Conservation (phyloP, 805 yeast species). For the Clavispora santaluciae region DNA sequence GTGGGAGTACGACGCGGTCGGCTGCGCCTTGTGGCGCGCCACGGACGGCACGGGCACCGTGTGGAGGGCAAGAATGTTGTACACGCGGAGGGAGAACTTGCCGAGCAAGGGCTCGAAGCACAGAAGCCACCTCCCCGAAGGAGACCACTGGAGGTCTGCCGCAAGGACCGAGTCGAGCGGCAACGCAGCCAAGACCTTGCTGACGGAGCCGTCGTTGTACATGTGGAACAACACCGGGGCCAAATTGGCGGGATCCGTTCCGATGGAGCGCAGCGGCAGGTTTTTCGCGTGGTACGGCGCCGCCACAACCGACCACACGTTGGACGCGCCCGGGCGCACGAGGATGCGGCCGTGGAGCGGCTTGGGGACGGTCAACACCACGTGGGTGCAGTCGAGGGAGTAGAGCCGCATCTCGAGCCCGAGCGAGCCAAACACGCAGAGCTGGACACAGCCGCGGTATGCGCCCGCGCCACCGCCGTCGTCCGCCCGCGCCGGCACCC, state of each 20-base stretch:
- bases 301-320: conserved; percentile 32
- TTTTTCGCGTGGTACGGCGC: conserved; percentile 17
- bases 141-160: conserved; percentile 26
- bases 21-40: conserved; percentile 6
- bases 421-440: conserved; percentile 26
- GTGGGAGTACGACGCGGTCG: conserved; percentile 2
- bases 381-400: conserved; percentile 32
- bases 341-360: conserved; percentile 21
- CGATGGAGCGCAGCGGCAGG: conserved; percentile 6
- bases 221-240: conserved; percentile 22
- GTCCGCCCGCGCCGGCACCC: conserved; percentile 25
- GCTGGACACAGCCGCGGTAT: conserved; percentile 29
- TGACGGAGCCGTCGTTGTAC: conserved; percentile 28
- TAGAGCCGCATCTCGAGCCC: conserved; percentile 28
- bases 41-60: neutral
- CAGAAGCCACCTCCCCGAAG: conserved; percentile 31
- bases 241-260: neutral
- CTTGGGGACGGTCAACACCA: conserved; percentile 28
- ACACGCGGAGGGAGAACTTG: conserved; percentile 8
- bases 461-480: conserved; percentile 18
- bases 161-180: conserved; percentile 16
- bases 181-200: conserved; percentile 20
- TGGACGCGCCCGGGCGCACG: conserved; percentile 14
- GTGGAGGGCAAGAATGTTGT: conserved; percentile 24
- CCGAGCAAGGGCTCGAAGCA: conserved; percentile 16